phyloP scores from a whole-genome alignment of 495 filamentous ascomycete genomes.

The Penicillium arizonense region DNA sequence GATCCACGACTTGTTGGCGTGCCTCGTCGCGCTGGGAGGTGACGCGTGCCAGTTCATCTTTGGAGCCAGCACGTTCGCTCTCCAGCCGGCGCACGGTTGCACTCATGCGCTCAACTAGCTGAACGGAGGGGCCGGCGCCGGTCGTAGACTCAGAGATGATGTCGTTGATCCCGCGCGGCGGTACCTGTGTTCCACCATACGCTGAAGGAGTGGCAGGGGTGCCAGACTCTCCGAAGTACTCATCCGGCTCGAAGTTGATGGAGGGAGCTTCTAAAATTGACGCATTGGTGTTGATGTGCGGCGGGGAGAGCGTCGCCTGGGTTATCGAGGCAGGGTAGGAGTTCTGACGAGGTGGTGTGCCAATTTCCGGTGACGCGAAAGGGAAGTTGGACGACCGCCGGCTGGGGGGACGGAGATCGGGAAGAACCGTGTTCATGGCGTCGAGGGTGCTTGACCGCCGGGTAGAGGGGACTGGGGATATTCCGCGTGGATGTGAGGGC shows the following conservation, averaged over 20 bases:
- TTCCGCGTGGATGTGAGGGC: constrained; percentile 46
- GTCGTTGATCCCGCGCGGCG: constrained; percentile 70
- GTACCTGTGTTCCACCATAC: constrained; percentile 36
- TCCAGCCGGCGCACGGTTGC: constrained; percentile 88
- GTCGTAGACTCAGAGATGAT: constrained; percentile 86
- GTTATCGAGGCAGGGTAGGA: constrained; percentile 40
- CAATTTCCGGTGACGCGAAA: constrained; percentile 37
- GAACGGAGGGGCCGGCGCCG: constrained; percentile 87
- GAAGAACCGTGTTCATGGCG: constrained; percentile 20
- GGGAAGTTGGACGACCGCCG: constrained; percentile 48
- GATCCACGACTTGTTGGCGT: constrained; percentile 78
- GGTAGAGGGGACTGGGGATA: constrained; percentile 47
- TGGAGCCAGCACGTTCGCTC: constrained; percentile 79
- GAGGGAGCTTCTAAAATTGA: constrained; percentile 53
- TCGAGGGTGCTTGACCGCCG: constrained; percentile 46
- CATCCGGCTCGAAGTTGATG: constrained; percentile 62
- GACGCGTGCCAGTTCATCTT: constrained; percentile 80
- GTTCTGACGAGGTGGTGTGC: constrained; percentile 41
- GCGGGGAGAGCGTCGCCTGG: constrained; percentile 35
- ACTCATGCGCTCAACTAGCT: constrained; percentile 95
- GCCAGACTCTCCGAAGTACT: constrained; percentile 58
- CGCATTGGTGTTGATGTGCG: constrained; percentile 30
- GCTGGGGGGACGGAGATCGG: constrained; percentile 44
- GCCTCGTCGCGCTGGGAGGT: constrained; percentile 85
- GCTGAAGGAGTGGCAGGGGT: constrained; percentile 63